Conservation (phyloP, 331 rosid species). For the Malus hybrid region DNA sequence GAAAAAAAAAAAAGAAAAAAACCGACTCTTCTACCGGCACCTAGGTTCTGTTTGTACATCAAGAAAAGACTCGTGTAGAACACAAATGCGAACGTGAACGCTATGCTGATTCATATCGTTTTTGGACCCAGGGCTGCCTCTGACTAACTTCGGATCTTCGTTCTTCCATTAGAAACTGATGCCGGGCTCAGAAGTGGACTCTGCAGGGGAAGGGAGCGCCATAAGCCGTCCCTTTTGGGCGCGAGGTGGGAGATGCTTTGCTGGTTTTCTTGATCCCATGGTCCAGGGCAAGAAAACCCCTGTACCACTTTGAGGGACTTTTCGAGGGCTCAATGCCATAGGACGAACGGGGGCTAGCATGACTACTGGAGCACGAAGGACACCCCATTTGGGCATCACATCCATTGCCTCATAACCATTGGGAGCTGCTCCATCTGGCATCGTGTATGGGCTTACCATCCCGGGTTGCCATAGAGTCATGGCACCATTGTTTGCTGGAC, state of each 20-base stretch:
- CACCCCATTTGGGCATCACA: slow-evolving; percentile 74
- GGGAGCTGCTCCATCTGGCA: slow-evolving; percentile 43
- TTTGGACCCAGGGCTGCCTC: slow-evolving; percentile 34
- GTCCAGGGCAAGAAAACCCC: slow-evolving; percentile 98
- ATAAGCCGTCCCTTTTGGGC: slow-evolving; percentile 80
- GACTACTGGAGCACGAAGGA: slow-evolving; percentile 58
- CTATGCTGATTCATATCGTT: slow-evolving; percentile 24
- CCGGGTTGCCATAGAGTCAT: slow-evolving; percentile 73
- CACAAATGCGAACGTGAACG: slow-evolving; percentile 18
- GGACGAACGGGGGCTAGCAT: slow-evolving; percentile 76
- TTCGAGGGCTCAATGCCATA: slow-evolving; percentile 47
- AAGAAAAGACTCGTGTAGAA: slow-evolving; percentile 33
- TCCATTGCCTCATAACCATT: slow-evolving; percentile 57
- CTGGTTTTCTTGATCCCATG: slow-evolving; percentile 61
- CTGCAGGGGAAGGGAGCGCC: slow-evolving; percentile 53
- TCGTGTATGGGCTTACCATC: slow-evolving; percentile 34
- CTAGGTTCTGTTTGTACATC: slow-evolving; percentile 49
- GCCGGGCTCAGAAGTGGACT: slow-evolving; percentile 48
- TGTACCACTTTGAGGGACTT: slow-evolving; percentile 61
- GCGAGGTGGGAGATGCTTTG: slow-evolving; percentile 93
- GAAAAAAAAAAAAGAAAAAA: neutral
- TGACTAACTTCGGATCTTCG: slow-evolving; percentile 8
- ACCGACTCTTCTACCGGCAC: slow-evolving; percentile 36
- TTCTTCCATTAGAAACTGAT: slow-evolving; percentile 36
- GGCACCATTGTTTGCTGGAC: slow-evolving; percentile 34